A percentile compares a stretch with the other conserved stretches of the same genome.
phyloP scores from a whole-genome alignment of 169 alveolate genomes.

The Neospora caninum region DNA sequence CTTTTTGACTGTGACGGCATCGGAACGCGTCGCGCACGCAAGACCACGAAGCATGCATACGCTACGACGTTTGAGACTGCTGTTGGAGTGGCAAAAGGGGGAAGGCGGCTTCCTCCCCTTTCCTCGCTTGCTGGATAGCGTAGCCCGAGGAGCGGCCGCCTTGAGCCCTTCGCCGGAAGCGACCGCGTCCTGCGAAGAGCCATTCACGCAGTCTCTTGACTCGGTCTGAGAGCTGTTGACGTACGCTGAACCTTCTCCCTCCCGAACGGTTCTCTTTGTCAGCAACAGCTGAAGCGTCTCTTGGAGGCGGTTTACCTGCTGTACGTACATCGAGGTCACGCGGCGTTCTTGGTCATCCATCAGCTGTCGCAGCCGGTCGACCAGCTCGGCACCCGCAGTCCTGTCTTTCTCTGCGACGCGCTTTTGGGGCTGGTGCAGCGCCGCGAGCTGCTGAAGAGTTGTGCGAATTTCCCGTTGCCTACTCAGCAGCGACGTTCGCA shows the following conservation, averaged over 20 bases:
- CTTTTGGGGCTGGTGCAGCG: neutral
- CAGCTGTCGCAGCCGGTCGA: neutral
- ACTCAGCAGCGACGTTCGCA: neutral
- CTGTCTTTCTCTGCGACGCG: neutral
- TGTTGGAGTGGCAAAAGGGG: neutral
- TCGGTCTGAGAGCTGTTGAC: neutral
- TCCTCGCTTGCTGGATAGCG: neutral
- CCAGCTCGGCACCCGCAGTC: neutral
- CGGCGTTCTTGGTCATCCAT: neutral
- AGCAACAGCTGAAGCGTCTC: neutral
- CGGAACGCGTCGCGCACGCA: neutral
- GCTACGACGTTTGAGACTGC: neutral
- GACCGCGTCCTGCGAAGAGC: neutral
- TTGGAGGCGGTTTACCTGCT: neutral
- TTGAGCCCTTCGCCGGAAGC: neutral
- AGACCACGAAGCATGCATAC: neutral
- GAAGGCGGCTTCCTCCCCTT: neutral
- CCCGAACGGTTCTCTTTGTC: neutral
- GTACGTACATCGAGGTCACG: neutral
- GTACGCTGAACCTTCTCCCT: neutral
- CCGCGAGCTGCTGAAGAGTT: neutral
- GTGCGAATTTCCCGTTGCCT: neutral
- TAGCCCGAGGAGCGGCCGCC: neutral
- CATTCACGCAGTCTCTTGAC: neutral
- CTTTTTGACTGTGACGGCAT: neutral